phyloP scores from a whole-genome alignment of 2,329 filamentous ascomycete genomes.

The Talaromyces sp. region DNA sequence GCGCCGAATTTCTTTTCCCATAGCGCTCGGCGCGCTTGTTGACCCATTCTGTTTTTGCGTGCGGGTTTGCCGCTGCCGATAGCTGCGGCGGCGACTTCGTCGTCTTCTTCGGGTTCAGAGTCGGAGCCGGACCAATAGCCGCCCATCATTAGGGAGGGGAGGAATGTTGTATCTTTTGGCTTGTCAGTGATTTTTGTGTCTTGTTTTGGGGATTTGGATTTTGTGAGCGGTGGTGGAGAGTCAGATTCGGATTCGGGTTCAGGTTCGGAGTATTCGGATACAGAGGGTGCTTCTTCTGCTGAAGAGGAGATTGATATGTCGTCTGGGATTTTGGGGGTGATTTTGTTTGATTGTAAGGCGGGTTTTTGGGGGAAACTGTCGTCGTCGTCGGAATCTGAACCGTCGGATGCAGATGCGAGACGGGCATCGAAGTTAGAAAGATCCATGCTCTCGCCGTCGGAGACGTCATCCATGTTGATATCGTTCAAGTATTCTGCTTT shows the following conservation, averaged over 20 bases:
- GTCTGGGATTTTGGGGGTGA: conserved; percentile 15
- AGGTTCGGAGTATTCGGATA: conserved; percentile 26
- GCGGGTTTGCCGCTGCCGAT: conserved; percentile 28
- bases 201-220: conserved; percentile 11
- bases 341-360: background rate
- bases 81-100: conserved; percentile 49
- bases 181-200: conserved; percentile 21
- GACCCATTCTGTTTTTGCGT: conserved; percentile 61
- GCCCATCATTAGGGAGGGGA: conserved; percentile 60
- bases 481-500: conserved; percentile 27
- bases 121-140: conserved; percentile 64
- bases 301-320: conserved; percentile 34
- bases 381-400: conserved; percentile 28
- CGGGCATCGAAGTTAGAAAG: conserved; percentile 32
- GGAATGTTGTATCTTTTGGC: conserved; percentile 50
- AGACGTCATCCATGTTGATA: conserved; percentile 16
- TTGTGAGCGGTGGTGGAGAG: conserved; percentile 18
- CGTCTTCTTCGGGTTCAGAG: conserved; percentile 35
- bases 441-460: conserved; percentile 9
- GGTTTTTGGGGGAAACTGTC: background rate
- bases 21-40: conserved; percentile 58
- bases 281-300: conserved; percentile 23
- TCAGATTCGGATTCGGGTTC: conserved; percentile 19
- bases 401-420: conserved; percentile 30
- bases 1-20: conserved; percentile 62